Conservation (phyloP, 1,139 yeast genomes). For the Hyphopichia wangnamkhiaoensis region DNA sequence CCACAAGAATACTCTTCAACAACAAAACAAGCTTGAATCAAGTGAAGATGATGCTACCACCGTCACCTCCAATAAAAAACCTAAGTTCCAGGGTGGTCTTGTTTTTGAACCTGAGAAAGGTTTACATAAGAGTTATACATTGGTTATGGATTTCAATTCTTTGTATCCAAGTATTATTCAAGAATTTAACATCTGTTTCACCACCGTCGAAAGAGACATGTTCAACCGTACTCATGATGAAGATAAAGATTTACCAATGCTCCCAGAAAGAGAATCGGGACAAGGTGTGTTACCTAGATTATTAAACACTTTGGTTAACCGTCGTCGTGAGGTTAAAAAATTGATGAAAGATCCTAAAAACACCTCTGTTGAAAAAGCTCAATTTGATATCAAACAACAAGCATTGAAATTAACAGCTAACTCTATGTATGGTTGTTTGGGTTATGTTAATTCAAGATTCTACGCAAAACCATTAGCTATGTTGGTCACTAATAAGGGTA, state of each 20-base stretch:
- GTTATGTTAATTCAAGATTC: slow-evolving; percentile 87
- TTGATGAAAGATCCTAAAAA: slow-evolving; percentile 75
- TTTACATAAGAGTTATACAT: slow-evolving; percentile 79
- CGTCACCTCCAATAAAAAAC: slow-evolving; percentile 63
- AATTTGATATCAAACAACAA: slow-evolving; percentile 93
- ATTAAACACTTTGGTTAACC: slow-evolving; percentile 77
- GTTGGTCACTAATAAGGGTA: slow-evolving; percentile 92
- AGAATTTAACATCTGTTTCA: slow-evolving; percentile 95
- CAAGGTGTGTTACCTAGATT: slow-evolving; percentile 88
- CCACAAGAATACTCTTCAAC: slow-evolving; percentile 43
- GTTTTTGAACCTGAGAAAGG: slow-evolving; percentile 98
- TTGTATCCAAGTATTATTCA: slow-evolving; percentile 97
- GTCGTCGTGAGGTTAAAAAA: slow-evolving; percentile 92
- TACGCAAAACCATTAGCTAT: slow-evolving; percentile 96
- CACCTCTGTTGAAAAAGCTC: slow-evolving; percentile 62
- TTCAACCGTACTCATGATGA: slow-evolving; percentile 47
- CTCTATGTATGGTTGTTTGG: slow-evolving; percentile 99
- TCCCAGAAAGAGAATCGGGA: slow-evolving; percentile 59
- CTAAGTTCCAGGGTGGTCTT: slow-evolving; percentile 92
- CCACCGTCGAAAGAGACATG: slow-evolving; percentile 80
- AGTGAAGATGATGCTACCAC: slow-evolving; percentile 50
- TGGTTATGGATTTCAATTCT: slow-evolving; percentile 98
- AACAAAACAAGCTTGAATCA: slow-evolving; percentile 39
- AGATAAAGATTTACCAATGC: slow-evolving; percentile 68
- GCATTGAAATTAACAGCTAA: slow-evolving; percentile 97